Conservation (phyloP, 192 early-diverging fungal species). For the Phlyctochytrium planicorne region DNA sequence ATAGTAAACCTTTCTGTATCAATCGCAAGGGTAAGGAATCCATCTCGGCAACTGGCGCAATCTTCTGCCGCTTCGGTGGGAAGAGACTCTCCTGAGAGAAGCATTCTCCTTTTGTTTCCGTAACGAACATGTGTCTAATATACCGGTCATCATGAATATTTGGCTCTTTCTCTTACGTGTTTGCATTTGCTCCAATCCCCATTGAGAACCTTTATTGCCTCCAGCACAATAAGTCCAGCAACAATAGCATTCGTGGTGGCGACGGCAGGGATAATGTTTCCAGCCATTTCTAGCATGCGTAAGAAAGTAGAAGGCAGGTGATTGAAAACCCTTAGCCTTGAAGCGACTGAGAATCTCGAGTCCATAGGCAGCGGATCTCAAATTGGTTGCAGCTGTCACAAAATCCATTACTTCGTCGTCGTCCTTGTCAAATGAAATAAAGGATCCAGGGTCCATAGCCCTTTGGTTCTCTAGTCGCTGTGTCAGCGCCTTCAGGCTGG, state of each 20-base stretch:
- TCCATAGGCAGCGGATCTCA: slow-evolving; percentile 79
- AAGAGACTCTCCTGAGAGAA: slow-evolving; percentile 62
- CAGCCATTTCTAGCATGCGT: slow-evolving; percentile 81
- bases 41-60: slow-evolving; percentile 75
- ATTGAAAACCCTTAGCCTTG: slow-evolving; percentile 73
- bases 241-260: slow-evolving; percentile 98
- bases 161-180: slow-evolving; percentile 55
- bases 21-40: slow-evolving; percentile 59
- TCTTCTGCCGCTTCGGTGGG: slow-evolving; percentile 65
- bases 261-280: slow-evolving; percentile 97
- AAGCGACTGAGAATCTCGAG: slow-evolving; percentile 82
- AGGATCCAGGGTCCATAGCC: slow-evolving; percentile 47
- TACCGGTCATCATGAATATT: slow-evolving; percentile 19
- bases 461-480: slow-evolving; percentile 43
- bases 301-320: slow-evolving; percentile 2
- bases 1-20: slow-evolving; percentile 65
- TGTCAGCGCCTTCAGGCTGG: slow-evolving; percentile 45
- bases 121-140: slow-evolving; percentile 48
- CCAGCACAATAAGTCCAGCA: slow-evolving; percentile 89
- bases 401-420: slow-evolving; percentile 88
- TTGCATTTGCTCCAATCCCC: slow-evolving; percentile 48
- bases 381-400: slow-evolving; percentile 88
- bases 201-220: slow-evolving; percentile 73
- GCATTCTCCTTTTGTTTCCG: slow-evolving; percentile 58
- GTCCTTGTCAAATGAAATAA: slow-evolving; percentile 92